Evolutionary conservation across 2,329 filamentous ascomycete genomes (phyloP), one percentile per base, ranked within the genome.

Genomic region (Exophiala sp.): DNA sequence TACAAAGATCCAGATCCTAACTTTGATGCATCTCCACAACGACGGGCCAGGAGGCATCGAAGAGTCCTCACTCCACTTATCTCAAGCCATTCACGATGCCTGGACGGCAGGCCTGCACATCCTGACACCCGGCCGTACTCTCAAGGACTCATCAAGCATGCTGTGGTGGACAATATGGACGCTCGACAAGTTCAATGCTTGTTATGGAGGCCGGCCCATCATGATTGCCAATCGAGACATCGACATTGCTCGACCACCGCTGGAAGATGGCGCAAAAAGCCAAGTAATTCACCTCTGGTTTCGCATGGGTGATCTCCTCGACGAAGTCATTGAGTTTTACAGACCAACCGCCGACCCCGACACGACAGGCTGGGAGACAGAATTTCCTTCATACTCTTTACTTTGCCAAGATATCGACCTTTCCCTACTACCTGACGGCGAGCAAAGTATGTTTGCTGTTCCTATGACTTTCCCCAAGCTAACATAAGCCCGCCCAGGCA

Each of bases 141-240:
- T 40, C 1, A 62, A 57, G 20, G 69, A 70, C 49, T 59, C 66
- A 20, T 54, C 65, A n/a, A 63, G 62, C 12, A 59, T 62, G 47
- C 59, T 72, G 3, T 73, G 72, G 59, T 73, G 71, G 71, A 68
- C 68, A 20, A 57, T 73, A 36, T 73, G 71, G 71, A 68, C 68
- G 2, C 49, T 73, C 34, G 71, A 73, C 56, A 72, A 72, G 54
- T 66, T 72, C 62, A 71, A 73, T 60, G 70, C 70, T 36, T 69
- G 69, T 53, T 65, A 73, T 21, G 71, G 70, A 16, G 71, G 71
- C 32, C 66, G 71, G 9, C 71, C 71, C 4, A 65, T 72, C 38
- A 60, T 73, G 39, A 57, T 73, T 29, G 69, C 68, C 3, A 71
- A 73, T 46, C 65, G 68, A 29, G 71, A 73, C 50, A 71, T 73